Evolutionary conservation across 228 moss, liverwort and hornwort genomes (phyloP), one percentile per base, ranked within the genome.

Genomic region (Sphagnum fallax): DNA sequence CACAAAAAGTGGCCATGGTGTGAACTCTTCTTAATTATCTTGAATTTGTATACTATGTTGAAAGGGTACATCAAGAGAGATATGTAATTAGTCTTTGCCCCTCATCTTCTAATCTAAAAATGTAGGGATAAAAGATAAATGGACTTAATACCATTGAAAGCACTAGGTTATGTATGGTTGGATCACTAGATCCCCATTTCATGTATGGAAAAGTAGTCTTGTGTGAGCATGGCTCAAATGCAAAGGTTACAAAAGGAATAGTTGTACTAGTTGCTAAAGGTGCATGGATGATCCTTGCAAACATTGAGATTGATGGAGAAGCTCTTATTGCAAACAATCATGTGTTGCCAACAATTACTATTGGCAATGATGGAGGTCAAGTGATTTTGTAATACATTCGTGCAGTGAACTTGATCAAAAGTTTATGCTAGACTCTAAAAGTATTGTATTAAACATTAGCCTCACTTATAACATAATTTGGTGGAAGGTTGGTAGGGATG

Each of bases 161-260:
- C 74, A 61, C 86, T 6, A 78, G 82, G 68, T 72, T 86, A 47
- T 86, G 86, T 48, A 69, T 86, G 4, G 71, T 82, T 0, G 80
- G 80, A 12, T 80, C 82, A 1, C 65, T 86, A 0, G 82, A 86
- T 47, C 82, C 86, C 4, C 61, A 71, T 0, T 70, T 88, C 52
- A 65, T 85, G 4, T 77, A 69, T 10, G 83, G 82, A n/a, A 83
- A 87, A 67, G 81, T 90, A 5, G 83, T 93, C 10, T 76, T 90
- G 2, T 93, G 93, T 62, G 67, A 65, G 47, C 18, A 76, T 5
- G 73, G 75, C 1, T 73, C 13, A 5, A 82, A 74, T 63, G 81
- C 76, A 49, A 13, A 59, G 6, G 76, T 79, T 3, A 73, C 52
- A 15, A 83, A 85, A 59, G 89, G 87, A 5, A 68, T 66, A 6